phyloP scores from a whole-genome alignment of 148 eudicot species.

The Spergularia marina region DNA sequence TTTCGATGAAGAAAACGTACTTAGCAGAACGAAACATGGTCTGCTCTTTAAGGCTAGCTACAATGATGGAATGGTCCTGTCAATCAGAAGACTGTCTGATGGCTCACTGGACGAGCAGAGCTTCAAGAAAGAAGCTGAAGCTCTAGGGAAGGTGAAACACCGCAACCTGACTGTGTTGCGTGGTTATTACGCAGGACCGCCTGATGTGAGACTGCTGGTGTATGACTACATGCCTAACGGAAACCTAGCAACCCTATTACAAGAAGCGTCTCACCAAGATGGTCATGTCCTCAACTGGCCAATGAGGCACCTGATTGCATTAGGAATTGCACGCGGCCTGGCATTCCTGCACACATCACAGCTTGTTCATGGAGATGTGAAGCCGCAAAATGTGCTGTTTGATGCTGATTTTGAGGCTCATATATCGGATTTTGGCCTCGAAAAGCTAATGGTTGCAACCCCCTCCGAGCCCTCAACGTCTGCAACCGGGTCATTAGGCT shows the following conservation, averaged over 20 bases:
- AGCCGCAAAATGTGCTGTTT: slow-evolving; percentile 65
- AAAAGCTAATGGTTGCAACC: slow-evolving; percentile 35
- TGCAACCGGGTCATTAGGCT: slow-evolving; percentile 58
- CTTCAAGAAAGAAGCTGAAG: slow-evolving; percentile 70
- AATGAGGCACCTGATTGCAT: slow-evolving; percentile 72
- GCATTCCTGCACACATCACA: slow-evolving; percentile 50
- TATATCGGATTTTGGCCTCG: slow-evolving; percentile 67
- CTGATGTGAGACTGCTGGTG: slow-evolving; percentile 51
- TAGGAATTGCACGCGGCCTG: slow-evolving; percentile 71
- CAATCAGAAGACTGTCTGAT: slow-evolving; percentile 60
- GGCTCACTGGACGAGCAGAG: slow-evolving; percentile 39
- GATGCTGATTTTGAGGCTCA: slow-evolving; percentile 89
- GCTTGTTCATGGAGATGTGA: slow-evolving; percentile 61
- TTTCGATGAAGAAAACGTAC: slow-evolving; percentile 76
- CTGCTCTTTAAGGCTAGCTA: slow-evolving; percentile 65
- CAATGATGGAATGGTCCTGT: slow-evolving; percentile 67
- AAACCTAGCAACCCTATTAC: slow-evolving; percentile 62
- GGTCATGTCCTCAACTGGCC: slow-evolving; percentile 89
- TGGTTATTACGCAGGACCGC: slow-evolving; percentile 70
- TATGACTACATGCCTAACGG: slow-evolving; percentile 90
- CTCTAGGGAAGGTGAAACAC: slow-evolving; percentile 63
- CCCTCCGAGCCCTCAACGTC: slow-evolving; percentile 54
- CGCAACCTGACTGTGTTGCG: slow-evolving; percentile 70
- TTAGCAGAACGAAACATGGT: slow-evolving; percentile 63
- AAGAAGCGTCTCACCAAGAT: slow-evolving; percentile 77